Conservation (phyloP, 2,329 filamentous ascomycete species). For the Pseudocercospora eumusae region DNA sequence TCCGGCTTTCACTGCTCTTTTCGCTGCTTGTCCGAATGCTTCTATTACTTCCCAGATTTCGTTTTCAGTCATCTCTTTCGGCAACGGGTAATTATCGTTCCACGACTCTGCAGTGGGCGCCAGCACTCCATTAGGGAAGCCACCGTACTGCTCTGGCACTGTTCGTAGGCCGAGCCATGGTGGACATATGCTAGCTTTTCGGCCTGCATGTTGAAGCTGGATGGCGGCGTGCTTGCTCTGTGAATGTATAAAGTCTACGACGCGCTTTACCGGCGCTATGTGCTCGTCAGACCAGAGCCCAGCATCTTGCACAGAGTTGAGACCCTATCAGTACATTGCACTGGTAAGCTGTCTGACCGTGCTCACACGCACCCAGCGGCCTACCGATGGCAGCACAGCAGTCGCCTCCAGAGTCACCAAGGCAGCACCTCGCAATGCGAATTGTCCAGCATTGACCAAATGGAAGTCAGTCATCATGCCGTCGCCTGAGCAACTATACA, state of each 20-base stretch:
- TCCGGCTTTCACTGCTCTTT: constrained; percentile 57
- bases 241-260: constrained; percentile 3
- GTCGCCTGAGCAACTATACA: constrained; percentile 14
- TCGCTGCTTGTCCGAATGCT: constrained; percentile 50
- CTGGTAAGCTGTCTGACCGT: neutral
- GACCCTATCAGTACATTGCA: neutral
- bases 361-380: neutral
- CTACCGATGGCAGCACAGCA: constrained; percentile 8
- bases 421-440: neutral
- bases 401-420: neutral
- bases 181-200: neutral
- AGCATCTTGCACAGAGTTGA: constrained; percentile 6
- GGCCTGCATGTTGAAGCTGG: neutral
- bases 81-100: constrained; percentile 3
- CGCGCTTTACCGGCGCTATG: neutral
- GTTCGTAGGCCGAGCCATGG: constrained; percentile 1
- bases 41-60: constrained; percentile 44
- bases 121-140: neutral
- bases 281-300: neutral
- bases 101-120: constrained; percentile 1
- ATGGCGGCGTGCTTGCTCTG: constrained; percentile 1
- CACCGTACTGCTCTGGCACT: constrained; percentile 3
- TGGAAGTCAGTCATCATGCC: constrained; percentile 17
- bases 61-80: constrained; percentile 42
- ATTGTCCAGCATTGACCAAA: constrained; percentile 9